A percentile compares a stretch with the other conserved stretches of the same genome.
Evolutionary conservation across 2,329 filamentous ascomycete species (phyloP).

Genomic region (Epichloe sp.): DNA sequence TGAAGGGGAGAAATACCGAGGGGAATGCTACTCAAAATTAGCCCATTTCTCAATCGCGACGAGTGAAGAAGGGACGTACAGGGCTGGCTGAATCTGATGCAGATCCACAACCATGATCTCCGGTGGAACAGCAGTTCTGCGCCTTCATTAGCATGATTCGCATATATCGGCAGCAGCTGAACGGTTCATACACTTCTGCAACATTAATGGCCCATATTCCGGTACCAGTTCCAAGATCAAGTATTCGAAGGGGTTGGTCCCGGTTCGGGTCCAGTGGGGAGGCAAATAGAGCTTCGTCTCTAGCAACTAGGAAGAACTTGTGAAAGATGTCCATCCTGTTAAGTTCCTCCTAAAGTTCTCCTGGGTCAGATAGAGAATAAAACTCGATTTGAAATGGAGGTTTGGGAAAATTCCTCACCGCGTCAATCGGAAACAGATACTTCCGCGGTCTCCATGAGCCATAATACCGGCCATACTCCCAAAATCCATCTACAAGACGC

Average conservation of each 20-base stretch:
- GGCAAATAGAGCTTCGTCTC: constrained; percentile 27
- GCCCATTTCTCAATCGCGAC: neutral
- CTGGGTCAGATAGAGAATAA: neutral
- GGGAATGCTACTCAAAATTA: constrained; percentile 50
- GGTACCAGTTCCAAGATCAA: constrained; percentile 71
- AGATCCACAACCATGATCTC: constrained; percentile 27
- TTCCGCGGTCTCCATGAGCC: constrained; percentile 53
- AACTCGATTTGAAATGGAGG: neutral
- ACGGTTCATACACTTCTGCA: constrained; percentile 42
- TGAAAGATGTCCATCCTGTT: constrained; percentile 74
- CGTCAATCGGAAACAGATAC: constrained; percentile 68
- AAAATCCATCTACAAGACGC: constrained; percentile 14
- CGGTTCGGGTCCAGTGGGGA: constrained; percentile 7
- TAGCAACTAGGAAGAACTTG: constrained; percentile 57
- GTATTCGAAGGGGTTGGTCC: constrained; percentile 24
- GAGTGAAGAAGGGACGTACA: constrained; percentile 15
- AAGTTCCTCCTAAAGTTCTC: constrained; percentile 44
- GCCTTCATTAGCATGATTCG: neutral
- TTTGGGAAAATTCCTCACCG: constrained; percentile 32
- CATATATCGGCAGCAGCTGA: neutral
- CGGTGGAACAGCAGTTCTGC: neutral
- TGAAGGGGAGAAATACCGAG: constrained; percentile 40
- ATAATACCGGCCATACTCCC: constrained; percentile 58
- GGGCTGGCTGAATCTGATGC: constrained; percentile 25
- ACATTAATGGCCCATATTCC: constrained; percentile 88